These are phyloP conservation scores for Pseudodiploospora longispora DNA, from an alignment of 2,329 filamentous ascomycete genomes.

Conservation along the genomic window DNA sequence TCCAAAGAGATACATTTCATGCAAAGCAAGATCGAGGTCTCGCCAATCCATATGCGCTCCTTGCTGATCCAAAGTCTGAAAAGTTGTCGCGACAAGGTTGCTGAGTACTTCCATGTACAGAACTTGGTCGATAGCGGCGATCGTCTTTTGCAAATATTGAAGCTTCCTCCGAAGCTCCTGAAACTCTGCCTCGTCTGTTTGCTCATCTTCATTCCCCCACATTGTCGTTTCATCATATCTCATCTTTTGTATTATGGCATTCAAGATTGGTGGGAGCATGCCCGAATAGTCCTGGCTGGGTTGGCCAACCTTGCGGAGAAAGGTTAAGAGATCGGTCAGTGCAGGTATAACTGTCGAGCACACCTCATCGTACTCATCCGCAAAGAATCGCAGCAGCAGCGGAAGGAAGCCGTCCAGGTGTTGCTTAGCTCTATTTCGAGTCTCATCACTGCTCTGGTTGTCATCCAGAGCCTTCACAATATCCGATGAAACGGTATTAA, in stretches of 20 bases:
- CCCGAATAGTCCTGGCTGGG: conserved; percentile 68
- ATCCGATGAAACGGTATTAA: conserved; percentile 83
- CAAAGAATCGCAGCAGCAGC: conserved; percentile 85
- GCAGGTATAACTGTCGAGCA: conserved; percentile 93
- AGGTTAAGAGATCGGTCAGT: conserved; percentile 84
- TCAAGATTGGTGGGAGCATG: conserved; percentile 80
- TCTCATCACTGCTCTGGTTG: conserved; percentile 49
- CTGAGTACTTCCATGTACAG: conserved; percentile 86
- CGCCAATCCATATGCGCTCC: conserved; percentile 81
- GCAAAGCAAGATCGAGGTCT: conserved; percentile 83
- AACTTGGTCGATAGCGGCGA: conserved; percentile 79
- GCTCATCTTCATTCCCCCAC: conserved; percentile 90
- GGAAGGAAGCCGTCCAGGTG: conserved; percentile 79
- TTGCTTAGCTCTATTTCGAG: conserved; percentile 67
- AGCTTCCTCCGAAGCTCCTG: conserved; percentile 86
- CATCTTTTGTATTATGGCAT: conserved; percentile 93
- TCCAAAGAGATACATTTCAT: conserved; percentile 94
- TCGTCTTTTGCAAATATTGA: conserved; percentile 84
- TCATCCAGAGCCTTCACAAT: conserved; percentile 81
- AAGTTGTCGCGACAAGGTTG: conserved; percentile 79
- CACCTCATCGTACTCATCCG: conserved; percentile 96
- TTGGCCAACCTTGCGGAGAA: conserved; percentile 71
- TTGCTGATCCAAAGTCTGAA: conserved; percentile 68
- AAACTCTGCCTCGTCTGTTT: conserved; percentile 96
- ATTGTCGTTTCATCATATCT: conserved; percentile 90